Conservation (phyloP, 495 filamentous ascomycete species). For the Lasiosphaeria miniovina region DNA sequence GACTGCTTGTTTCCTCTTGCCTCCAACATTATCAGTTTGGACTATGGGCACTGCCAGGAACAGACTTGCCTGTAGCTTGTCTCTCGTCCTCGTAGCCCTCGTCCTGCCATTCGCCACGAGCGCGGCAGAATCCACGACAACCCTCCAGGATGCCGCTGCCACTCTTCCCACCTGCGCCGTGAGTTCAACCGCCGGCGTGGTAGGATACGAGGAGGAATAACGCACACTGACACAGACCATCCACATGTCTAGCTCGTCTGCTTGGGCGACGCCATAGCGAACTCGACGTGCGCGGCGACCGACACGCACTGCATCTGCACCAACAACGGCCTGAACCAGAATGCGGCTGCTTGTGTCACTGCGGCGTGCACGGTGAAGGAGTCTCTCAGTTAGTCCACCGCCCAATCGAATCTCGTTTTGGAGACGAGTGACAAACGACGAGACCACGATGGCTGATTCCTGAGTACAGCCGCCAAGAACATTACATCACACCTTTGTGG, state of each 20-base stretch:
- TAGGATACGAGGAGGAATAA: not conserved
- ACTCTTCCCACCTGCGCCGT: conserved; percentile 5
- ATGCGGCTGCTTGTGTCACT: conserved; percentile 14
- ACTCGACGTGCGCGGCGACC: conserved; percentile 17
- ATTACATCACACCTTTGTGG: conserved; percentile 19
- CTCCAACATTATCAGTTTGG: too few relatives aligned
- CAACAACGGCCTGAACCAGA: conserved; percentile 6
- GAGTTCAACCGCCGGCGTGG: not conserved
- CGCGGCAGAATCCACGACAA: too few relatives aligned
- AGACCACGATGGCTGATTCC: conserved; percentile 2
- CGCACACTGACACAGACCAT: not conserved
- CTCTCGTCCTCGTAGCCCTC: too few relatives aligned
- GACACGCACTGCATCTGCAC: conserved; percentile 25
- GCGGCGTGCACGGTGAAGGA: conserved; percentile 21
- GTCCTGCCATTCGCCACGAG: too few relatives aligned
- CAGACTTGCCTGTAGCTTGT: too few relatives aligned
- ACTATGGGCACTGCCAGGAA: too few relatives aligned
- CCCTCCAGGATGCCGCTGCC: not conserved
- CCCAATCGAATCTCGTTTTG: not conserved
- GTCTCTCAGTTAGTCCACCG: conserved; percentile 14
- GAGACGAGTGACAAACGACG: not conserved
- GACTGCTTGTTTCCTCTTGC: too few relatives aligned
- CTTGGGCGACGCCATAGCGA: conserved; percentile 3
- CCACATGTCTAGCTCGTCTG: conserved; percentile 7
- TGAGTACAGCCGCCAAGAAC: conserved; percentile 21